Percentiles rank a stretch among this genome's conserved stretches.
These are phyloP conservation scores for Fusarium scirpi DNA, from an alignment of 2,329 filamentous ascomycete species.

Conservation along the genomic window DNA sequence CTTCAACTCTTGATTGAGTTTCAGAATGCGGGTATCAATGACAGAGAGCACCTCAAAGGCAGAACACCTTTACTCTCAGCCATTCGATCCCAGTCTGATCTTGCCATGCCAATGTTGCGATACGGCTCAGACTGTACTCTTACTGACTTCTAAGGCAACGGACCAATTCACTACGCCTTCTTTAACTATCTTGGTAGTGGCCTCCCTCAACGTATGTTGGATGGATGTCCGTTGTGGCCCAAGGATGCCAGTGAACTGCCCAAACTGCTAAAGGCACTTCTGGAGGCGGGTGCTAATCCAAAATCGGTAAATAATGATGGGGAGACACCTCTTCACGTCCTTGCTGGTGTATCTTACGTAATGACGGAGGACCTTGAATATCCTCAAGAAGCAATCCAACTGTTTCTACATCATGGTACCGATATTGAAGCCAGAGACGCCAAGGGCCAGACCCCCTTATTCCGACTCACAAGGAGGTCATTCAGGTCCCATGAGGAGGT, in stretches of 20 bases:
- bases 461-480: background rate
- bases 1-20: constrained; percentile 43
- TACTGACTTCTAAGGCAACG: constrained; percentile 39
- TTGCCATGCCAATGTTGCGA: constrained; percentile 27
- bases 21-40: constrained; percentile 44
- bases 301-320: constrained; percentile 15
- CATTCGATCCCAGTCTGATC: background rate
- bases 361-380: background rate
- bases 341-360: background rate
- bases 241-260: background rate
- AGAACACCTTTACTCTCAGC: constrained; percentile 39
- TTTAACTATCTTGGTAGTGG: background rate
- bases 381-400: background rate
- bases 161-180: constrained; percentile 33
- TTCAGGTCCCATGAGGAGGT: background rate
- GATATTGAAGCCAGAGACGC: constrained; percentile 15
- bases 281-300: constrained; percentile 44
- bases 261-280: background rate
- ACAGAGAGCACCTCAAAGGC: constrained; percentile 22
- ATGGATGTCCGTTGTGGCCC: background rate
- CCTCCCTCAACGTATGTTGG: background rate
- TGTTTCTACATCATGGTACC: constrained; percentile 16
- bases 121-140: constrained; percentile 36
- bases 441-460: constrained; percentile 23
- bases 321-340: constrained; percentile 30